Conservation (phyloP, 805 yeast genomes). For the Candida ponderosae region DNA sequence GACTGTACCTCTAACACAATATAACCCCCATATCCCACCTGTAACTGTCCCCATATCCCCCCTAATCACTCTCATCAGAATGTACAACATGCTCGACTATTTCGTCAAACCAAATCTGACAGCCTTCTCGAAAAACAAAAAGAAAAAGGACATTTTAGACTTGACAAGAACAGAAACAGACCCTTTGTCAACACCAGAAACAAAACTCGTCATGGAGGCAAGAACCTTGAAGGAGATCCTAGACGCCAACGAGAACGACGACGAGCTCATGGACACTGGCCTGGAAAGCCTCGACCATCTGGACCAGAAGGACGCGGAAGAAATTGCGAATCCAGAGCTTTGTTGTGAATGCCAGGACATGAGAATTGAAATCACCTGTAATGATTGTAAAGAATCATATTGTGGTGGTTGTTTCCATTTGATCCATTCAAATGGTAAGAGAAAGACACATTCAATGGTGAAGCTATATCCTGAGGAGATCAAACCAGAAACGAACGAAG, state of each 20-base stretch:
- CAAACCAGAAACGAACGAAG: slow-evolving; percentile 18
- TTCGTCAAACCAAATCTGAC: too few relatives aligned
- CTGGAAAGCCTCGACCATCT: slow-evolving; percentile 9
- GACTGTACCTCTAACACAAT: too few relatives aligned
- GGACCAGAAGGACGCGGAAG: slow-evolving; percentile 19
- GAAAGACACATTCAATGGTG: slow-evolving; percentile 35
- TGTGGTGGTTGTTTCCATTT: slow-evolving; percentile 64
- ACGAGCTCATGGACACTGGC: slow-evolving; percentile 10
- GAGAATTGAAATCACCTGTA: slow-evolving; percentile 57
- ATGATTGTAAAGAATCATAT: slow-evolving; percentile 56
- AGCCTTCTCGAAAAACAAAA: too few relatives aligned
- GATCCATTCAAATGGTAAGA: slow-evolving; percentile 62
- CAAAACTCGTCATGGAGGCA: not conserved
- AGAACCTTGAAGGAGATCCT: slow-evolving; percentile 28
- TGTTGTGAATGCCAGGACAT: slow-evolving; percentile 73
- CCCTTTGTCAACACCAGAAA: too few relatives aligned
- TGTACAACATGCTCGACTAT: too few relatives aligned
- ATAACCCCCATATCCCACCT: too few relatives aligned
- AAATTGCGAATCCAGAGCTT: slow-evolving; percentile 25
- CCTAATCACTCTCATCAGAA: too few relatives aligned
- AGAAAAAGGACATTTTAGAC: too few relatives aligned
- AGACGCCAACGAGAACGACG: slow-evolving; percentile 28
- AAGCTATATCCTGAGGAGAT: slow-evolving; percentile 17
- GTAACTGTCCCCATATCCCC: too few relatives aligned
- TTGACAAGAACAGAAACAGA: too few relatives aligned